Evolutionary conservation across 176 grass and related monocot genomes (phyloP), one percentile per base, ranked within the genome.

Genomic region (Rhynchospora breviuscula): DNA sequence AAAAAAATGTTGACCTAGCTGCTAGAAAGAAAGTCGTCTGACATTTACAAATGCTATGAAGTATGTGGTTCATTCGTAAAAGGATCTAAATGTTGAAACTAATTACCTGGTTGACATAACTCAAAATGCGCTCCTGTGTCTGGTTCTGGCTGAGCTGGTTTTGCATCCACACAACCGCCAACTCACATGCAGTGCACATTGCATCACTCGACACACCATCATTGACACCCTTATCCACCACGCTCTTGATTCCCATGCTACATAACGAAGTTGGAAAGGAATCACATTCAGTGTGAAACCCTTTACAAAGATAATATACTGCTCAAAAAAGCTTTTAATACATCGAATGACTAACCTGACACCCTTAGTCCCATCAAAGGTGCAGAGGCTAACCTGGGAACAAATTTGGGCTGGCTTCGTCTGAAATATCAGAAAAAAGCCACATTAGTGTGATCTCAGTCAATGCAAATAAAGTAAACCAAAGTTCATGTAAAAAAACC

Each of bases 161-260:
- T 46, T 87, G 89, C 87, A 94, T 90, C 95, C 95, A 98, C 64
- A 92, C 87, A 79, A 91, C 92, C 63, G 89, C 82, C 52, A 83
- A 89, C 67, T 94, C 87, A 85, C 90, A 98, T 59, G 90, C 89
- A 85, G 80, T 84, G 67, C 95, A 98, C 91, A 98, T 90, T 72
- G 89, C 90, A 88, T 87, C 89, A 3, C 29, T 87, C 2, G 79
- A 66, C 4, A 86, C 46, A 84, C 79, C 61, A 67, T 82, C 68
- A 72, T 7, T 75, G 46, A 45, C 33, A 78, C 79, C 81, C 40
- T 87, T 71, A 63, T 88, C 80, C 65, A 94, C 90, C 61, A 94
- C 90, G 67, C 89, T 90, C 73, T 80, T 86, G 85, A 93, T 94
- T 68, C 74, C 88, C 88, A 72, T 31, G 67, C 88, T 94, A 85